phyloP scores from a whole-genome alignment of 2,329 filamentous ascomycete genomes.

The Claviceps purpurea region DNA sequence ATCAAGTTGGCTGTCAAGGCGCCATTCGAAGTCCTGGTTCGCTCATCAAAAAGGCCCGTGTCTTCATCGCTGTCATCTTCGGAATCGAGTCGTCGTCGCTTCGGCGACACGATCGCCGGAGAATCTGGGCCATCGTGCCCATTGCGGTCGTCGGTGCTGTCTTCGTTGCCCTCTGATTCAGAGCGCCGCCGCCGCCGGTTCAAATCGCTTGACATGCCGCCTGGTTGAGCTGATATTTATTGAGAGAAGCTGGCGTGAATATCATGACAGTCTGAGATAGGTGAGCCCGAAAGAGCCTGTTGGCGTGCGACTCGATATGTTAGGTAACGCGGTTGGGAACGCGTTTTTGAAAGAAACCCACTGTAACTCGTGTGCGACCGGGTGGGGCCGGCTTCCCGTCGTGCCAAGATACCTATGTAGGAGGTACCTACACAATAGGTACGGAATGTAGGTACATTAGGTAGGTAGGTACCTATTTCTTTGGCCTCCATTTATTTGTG shows the following conservation, averaged over 20 bases:
- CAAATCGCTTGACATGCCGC: slow-evolving; percentile 16
- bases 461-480: too few relatives aligned
- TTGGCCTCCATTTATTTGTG: too few relatives aligned
- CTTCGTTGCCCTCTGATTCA: slow-evolving; percentile 26
- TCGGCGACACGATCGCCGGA: slow-evolving; percentile 17
- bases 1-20: slow-evolving; percentile 8
- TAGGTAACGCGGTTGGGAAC: too few relatives aligned
- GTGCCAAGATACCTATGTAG: too few relatives aligned
- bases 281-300: background rate
- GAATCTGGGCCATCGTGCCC: slow-evolving; percentile 12
- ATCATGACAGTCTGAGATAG: background rate
- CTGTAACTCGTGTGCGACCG: too few relatives aligned
- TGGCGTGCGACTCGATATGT: background rate
- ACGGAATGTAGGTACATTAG: too few relatives aligned
- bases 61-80: slow-evolving; percentile 10
- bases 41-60: slow-evolving; percentile 5
- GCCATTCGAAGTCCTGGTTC: slow-evolving; percentile 7
- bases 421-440: too few relatives aligned
- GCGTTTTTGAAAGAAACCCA: too few relatives aligned
- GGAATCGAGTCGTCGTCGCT: slow-evolving; percentile 22
- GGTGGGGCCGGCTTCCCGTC: too few relatives aligned
- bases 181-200: slow-evolving; percentile 31
- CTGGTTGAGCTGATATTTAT: background rate
- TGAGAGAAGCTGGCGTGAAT: background rate
- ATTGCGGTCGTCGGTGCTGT: slow-evolving; percentile 16